phyloP scores from a whole-genome alignment of 768 basidiomycete genomes.

The Russula lepida region DNA sequence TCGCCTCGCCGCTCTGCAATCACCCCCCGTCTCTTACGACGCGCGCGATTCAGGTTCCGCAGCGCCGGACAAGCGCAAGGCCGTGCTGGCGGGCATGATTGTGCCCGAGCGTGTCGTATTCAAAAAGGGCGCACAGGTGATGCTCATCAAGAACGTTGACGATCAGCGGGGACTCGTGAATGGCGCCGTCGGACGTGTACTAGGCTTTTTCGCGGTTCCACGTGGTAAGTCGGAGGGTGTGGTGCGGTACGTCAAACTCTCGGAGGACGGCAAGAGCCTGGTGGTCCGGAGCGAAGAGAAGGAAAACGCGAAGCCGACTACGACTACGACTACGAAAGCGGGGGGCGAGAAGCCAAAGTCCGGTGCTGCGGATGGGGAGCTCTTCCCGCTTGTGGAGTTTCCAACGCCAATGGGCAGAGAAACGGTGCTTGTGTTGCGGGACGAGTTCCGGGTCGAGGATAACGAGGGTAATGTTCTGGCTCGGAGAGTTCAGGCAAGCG shows the following conservation, averaged over 20 bases:
- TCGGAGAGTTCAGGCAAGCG: conserved; percentile 35
- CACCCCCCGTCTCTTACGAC: conserved; percentile 35
- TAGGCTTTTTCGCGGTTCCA: conserved; percentile 39
- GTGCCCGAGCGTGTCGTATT: conserved; percentile 48
- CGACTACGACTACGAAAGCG: conserved; percentile 16
- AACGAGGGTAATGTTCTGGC: conserved; percentile 43
- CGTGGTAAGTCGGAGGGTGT: conserved; percentile 29
- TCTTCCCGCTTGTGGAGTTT: conserved; percentile 42
- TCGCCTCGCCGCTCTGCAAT: conserved; percentile 42
- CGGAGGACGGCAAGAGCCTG: conserved; percentile 27
- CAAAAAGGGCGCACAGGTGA: conserved; percentile 55
- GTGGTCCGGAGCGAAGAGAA: conserved; percentile 25
- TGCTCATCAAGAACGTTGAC: conserved; percentile 64
- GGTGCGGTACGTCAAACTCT: conserved; percentile 30
- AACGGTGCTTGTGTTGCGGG: conserved; percentile 40
- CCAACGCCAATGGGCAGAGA: conserved; percentile 36
- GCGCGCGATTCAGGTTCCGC: conserved; percentile 46
- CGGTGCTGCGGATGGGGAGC: conserved; percentile 30
- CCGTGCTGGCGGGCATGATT: conserved; percentile 53
- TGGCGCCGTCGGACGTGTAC: conserved; percentile 53
- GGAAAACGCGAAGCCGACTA: conserved; percentile 27
- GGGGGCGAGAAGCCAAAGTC: conserved; percentile 28
- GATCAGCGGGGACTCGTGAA: conserved; percentile 49
- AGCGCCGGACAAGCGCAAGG: conserved; percentile 37
- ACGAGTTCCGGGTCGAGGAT: conserved; percentile 47